A percentile compares a stretch with the other conserved stretches of the same genome.
phyloP scores from a whole-genome alignment of 75 land plant species.

The Ceratopteris richardii region DNA sequence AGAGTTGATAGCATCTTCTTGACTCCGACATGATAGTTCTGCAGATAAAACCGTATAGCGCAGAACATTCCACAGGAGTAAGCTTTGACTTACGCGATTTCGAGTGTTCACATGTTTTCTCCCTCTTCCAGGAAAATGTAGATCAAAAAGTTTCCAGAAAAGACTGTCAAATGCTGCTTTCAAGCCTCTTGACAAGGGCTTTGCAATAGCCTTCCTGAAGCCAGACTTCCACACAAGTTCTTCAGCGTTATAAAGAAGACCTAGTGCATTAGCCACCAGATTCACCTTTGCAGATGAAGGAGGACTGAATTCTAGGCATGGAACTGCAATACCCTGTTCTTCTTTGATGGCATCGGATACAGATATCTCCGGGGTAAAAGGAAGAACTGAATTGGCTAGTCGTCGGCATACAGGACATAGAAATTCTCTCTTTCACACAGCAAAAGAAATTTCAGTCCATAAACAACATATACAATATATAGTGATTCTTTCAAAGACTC shows the following conservation, averaged over 20 bases:
- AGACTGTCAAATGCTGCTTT: slow-evolving; percentile 42
- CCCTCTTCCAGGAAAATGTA: slow-evolving; percentile 47
- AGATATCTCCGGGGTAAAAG: slow-evolving; percentile 28
- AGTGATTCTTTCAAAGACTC: too few relatives aligned
- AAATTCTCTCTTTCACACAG: slow-evolving; percentile 64
- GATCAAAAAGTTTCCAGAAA: slow-evolving; percentile 27
- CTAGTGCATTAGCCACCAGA: slow-evolving; percentile 42
- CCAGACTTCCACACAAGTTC: slow-evolving; percentile 37
- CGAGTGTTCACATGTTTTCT: slow-evolving; percentile 14
- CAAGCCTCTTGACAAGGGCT: slow-evolving; percentile 18
- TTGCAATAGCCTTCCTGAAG: slow-evolving; percentile 30
- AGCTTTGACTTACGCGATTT: slow-evolving; percentile 45
- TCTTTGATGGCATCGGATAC: not conserved
- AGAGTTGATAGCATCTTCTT: slow-evolving; percentile 7
- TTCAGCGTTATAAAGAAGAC: slow-evolving; percentile 49
- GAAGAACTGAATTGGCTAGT: slow-evolving; percentile 81
- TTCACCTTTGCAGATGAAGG: slow-evolving; percentile 1
- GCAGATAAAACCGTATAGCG: slow-evolving; percentile 76
- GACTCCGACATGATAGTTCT: slow-evolving; percentile 74
- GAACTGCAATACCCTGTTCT: not conserved
- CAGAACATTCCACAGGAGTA: slow-evolving; percentile 81
- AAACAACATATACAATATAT: too few relatives aligned
- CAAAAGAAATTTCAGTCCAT: too few relatives aligned
- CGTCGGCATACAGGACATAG: slow-evolving; percentile 96
- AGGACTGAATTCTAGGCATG: not conserved